Conservation (phyloP, 306 rosid genomes). For the Lathyrus tuberosus region DNA sequence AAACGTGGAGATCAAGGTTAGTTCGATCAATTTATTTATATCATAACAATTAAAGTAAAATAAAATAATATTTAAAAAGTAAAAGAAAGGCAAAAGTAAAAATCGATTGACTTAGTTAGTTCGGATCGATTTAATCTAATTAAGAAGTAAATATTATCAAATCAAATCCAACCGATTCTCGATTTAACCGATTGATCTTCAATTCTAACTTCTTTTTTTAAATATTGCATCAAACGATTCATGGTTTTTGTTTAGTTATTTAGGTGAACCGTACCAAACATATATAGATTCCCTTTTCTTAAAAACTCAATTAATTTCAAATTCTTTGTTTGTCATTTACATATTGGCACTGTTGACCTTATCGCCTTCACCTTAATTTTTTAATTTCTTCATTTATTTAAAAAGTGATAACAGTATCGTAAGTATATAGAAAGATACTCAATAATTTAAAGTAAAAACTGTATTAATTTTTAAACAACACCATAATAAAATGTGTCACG, state of each 20-base stretch:
- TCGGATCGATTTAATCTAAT: no score
- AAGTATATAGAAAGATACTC: not conserved
- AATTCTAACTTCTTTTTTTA: no score
- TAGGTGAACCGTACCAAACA: not conserved
- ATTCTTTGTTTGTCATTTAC: slow-evolving; percentile 11
- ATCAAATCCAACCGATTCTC: no score
- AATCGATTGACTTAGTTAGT: no score
- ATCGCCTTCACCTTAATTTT: not conserved
- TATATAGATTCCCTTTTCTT: not conserved
- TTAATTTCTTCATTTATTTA: not conserved
- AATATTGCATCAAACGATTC: not conserved
- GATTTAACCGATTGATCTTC: no score
- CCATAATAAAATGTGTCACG: not conserved
- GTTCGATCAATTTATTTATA: no score
- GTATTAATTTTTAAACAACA: not conserved
- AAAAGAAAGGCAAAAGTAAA: no score
- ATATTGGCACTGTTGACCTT: not conserved
- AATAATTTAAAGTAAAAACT: not conserved
- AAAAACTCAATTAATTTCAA: not conserved
- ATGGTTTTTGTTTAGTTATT: not conserved
- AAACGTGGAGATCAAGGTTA: no score
- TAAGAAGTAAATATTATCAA: no score
- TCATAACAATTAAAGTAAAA: no score
- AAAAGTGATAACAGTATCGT: no score
- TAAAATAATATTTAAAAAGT: no score